Evolutionary conservation across 805 yeast genomes (phyloP), one percentile per base, ranked within the genome.

Genomic region (Hanseniaspora guilliermondii): DNA sequence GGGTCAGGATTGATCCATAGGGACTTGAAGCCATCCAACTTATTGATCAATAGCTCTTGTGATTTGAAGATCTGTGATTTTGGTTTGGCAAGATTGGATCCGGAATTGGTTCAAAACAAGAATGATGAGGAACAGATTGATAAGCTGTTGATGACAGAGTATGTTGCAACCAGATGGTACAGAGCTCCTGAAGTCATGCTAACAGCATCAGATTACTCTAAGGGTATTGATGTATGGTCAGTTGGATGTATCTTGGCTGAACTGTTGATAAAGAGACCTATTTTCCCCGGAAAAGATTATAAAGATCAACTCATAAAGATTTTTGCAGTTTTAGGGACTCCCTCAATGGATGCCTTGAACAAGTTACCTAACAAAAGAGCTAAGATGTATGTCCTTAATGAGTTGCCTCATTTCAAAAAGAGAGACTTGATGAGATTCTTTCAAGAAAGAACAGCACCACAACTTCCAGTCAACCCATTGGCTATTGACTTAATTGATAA

Each of bases 141-240:
- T n/a, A 56, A 56, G 22, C 19, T 54, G 33, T 64, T 65, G 1
- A 84, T 91, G 95, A 91, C 97, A 2, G 97, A 91, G 68, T 91
- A 91, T 65, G 97, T 91, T 44, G 97, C 97, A 9, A 91, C 97
- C 3, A 74, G 97, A 60, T 91, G 97, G 97, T 91, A 91, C 68
- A 75, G 97, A 55, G 97, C 97, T 0, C 97, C 97, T 0, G 97
- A 91, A 63, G 88, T 91, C 65, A 91, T 91, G 97, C 75, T 91
- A 49, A 87, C 96, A 14, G 87, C 89, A 62, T 91, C 88, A 59
- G 87, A 85, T 62, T 91, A 91, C 70, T 85, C 96, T 25, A 85
- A 91, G 38, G 96, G 96, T 36, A 91, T 91, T 63, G 97, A 91
- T 68, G 80, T 91, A 33, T 91, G 97, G 97, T 84, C 95, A 2